A percentile compares a stretch with the other conserved stretches of the same genome.
Evolutionary conservation across 2,329 filamentous ascomycete species (phyloP).

Genomic region (Hypoxylon sp.): DNA sequence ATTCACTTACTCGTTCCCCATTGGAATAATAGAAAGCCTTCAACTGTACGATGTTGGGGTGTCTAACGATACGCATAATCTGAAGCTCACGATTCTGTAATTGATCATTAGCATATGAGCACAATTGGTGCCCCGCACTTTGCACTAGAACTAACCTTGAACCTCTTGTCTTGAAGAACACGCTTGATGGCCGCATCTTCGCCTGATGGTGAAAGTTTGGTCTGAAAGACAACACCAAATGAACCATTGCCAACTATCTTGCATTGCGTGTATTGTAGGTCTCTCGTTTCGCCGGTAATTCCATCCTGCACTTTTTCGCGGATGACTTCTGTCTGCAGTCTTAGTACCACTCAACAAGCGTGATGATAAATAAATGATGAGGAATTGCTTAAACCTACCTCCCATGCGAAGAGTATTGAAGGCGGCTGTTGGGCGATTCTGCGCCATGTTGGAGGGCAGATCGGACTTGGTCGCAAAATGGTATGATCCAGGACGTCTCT

Average conservation of each 20-base stretch:
- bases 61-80: slow-evolving; percentile 99
- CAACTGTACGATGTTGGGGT: slow-evolving; percentile 98
- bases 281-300: slow-evolving; percentile 92
- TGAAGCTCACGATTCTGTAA: slow-evolving; percentile 94
- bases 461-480: slow-evolving; percentile 40
- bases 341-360: slow-evolving; percentile 29
- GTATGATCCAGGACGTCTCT: slow-evolving; percentile 39
- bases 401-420: slow-evolving; percentile 93
- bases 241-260: slow-evolving; percentile 99
- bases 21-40: slow-evolving; percentile 99
- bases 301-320: slow-evolving; percentile 99
- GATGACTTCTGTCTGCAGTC: slow-evolving; percentile 77
- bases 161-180: slow-evolving; percentile 98
- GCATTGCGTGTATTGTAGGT: slow-evolving; percentile 98
- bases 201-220: slow-evolving; percentile 95
- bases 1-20: slow-evolving; percentile 83
- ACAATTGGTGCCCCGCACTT: not conserved
- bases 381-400: slow-evolving; percentile 70
- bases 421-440: slow-evolving; percentile 73
- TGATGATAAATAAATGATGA: slow-evolving; percentile 9
- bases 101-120: slow-evolving; percentile 28
- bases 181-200: slow-evolving; percentile 99
- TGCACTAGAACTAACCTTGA: slow-evolving; percentile 75
- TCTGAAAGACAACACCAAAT: slow-evolving; percentile 98
- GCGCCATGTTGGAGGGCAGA: slow-evolving; percentile 45